Conservation (phyloP, 2,329 filamentous ascomycete species). For the Aplosporella prunicola region DNA sequence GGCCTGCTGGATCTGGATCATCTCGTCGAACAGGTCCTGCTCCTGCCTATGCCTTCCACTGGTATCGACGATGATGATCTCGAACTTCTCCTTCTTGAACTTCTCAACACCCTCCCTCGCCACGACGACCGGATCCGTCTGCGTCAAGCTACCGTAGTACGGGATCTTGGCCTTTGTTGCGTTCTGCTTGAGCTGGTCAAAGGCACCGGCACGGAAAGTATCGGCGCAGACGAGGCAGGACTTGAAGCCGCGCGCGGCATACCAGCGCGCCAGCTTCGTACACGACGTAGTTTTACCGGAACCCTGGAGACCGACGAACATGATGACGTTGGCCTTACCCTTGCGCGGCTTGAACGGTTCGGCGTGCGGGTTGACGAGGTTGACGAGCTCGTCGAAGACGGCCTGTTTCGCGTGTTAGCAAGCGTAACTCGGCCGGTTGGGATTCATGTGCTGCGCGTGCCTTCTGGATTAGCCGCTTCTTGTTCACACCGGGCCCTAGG, state of each 20-base stretch:
- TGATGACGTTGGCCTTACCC: conserved; percentile 91
- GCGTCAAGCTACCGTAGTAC: conserved; percentile 92
- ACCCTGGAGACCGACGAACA: conserved; percentile 98
- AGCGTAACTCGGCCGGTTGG: too few relatives aligned
- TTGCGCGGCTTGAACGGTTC: conserved; percentile 97
- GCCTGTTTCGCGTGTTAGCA: conserved; percentile 33
- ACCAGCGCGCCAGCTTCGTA: conserved; percentile 92
- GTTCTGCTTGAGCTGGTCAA: conserved; percentile 98
- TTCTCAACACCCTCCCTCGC: conserved; percentile 94
- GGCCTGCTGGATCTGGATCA: conserved; percentile 90
- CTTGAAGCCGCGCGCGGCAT: conserved; percentile 87
- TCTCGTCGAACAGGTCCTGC: conserved; percentile 89
- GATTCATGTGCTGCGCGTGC: conserved; percentile 1
- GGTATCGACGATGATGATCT: conserved; percentile 97
- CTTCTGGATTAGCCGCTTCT: conserved; percentile 97
- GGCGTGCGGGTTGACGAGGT: conserved; percentile 88
- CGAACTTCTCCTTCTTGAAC: conserved; percentile 97
- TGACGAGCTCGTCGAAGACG: conserved; percentile 93
- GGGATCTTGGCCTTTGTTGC: conserved; percentile 98
- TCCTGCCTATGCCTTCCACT: conserved; percentile 93
- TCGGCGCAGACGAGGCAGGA: conserved; percentile 93
- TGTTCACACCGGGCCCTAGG: conserved; percentile 83
- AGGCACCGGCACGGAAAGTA: conserved; percentile 96
- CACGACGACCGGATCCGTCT: conserved; percentile 90
- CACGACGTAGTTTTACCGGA: conserved; percentile 97